Base-by-base conservation (phyloP, 768 basidiomycete species). In the Aureoboletus auriporus region DNA sequence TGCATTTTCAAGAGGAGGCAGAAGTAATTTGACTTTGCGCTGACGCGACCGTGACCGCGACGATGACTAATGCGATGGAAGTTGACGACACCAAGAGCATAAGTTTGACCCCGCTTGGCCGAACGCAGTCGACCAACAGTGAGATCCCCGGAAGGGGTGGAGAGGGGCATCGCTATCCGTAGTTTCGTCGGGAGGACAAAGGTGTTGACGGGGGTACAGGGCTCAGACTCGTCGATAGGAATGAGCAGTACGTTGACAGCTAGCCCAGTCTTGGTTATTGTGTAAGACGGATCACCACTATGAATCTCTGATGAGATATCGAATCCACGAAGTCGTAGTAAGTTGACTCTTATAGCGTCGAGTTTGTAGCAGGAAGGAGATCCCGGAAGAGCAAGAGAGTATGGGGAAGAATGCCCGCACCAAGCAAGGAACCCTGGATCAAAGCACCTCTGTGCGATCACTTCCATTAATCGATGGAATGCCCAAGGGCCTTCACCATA, bases 341-440 rank as follows among this genome's bases (percentile, higher is more conserved):
- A 9, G 16, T 10, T 4, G 0, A 33, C 33, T 27, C 40, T 28
- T 12, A 14, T 23, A 8, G 20, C 5, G 12, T 47, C 46, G n/a
- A 47, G 46, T n/a, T 36, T 38, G 27, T 49, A 49, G 36, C 33
- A 30, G 9, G 36, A 42, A 2, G 47, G 47, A 13, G 42, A 43
- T 30, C n/a, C 14, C 3, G 47, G 47, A 6, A 49, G 42, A 16
- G 36, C 36, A 3, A 16, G 37, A 3, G 47, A 49, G 29, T 49
- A 23, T 4, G 16, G 49, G 8, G 49, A 44, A 20, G 43, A 26
- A 4, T 29, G 16, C 11, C 49, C 43, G 14, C 38, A 39, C 49
- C 43, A 44, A 4, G 49, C 49, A 5, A 50, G 34, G 26, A 44
- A 44, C 4, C 42, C 36, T 28, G 42, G 47, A 13, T 50, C 43